Conservation (phyloP, 345 rosid genomes). For the Murraya paniculata region DNA sequence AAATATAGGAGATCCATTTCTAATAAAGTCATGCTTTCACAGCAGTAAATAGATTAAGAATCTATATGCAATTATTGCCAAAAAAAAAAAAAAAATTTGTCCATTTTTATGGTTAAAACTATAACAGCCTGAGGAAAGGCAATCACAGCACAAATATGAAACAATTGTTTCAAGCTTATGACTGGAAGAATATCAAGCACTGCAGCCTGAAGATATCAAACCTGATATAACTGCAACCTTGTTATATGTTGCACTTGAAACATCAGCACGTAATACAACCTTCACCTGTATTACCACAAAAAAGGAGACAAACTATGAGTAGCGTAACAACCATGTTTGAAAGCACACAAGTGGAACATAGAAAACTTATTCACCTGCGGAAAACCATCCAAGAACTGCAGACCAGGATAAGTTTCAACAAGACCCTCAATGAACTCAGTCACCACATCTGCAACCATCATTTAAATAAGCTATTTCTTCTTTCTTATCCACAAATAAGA, state of each 20-base stretch:
- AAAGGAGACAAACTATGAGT: background rate
- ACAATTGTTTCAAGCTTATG: background rate
- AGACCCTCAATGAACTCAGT: conserved; percentile 96
- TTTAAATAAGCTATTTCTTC: background rate
- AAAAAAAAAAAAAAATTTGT: background rate
- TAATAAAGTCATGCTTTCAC: background rate
- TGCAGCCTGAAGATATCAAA: conserved; percentile 20
- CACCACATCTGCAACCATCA: conserved; percentile 70
- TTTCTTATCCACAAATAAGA: background rate
- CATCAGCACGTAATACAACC: conserved; percentile 93
- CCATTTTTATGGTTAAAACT: background rate
- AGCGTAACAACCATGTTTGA: background rate
- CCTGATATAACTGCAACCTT: conserved; percentile 97
- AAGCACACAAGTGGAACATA: background rate
- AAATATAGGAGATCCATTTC: background rate
- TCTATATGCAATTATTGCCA: background rate
- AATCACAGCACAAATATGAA: background rate
- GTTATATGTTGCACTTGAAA: conserved; percentile 56
- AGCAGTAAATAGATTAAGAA: background rate
- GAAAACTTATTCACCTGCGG: conserved; percentile 59
- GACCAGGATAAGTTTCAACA: conserved; percentile 81
- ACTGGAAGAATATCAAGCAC: background rate
- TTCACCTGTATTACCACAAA: conserved; percentile 50
- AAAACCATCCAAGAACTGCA: conserved; percentile 89
- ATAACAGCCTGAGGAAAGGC: background rate